A percentile compares a stretch with the other conserved stretches of the same genome.
Conservation (phyloP, 1,284 basidiomycete genomes). For the Heterobasidion parviporum region DNA sequence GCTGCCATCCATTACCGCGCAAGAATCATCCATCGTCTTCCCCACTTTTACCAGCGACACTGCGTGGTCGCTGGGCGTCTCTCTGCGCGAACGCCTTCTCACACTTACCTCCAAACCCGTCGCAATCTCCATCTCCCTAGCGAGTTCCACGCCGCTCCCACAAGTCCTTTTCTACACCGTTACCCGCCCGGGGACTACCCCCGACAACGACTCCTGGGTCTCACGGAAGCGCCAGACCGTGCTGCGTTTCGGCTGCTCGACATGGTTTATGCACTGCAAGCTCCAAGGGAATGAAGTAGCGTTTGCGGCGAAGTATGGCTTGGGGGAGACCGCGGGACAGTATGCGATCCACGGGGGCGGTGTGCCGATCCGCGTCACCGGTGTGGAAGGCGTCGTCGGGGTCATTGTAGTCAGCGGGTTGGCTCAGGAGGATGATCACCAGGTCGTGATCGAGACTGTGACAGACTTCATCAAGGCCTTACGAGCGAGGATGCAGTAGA, state of each 20-base stretch:
- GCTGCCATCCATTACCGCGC: not conserved
- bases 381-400: not conserved
- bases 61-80: slow-evolving; percentile 24
- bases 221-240: slow-evolving; percentile 27
- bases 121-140: slow-evolving; percentile 21
- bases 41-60: slow-evolving; percentile 17
- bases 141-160: slow-evolving; percentile 15
- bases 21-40: not conserved
- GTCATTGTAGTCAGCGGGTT: not conserved
- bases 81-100: slow-evolving; percentile 19
- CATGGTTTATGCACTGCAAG: slow-evolving; percentile 19
- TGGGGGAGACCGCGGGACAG: not conserved
- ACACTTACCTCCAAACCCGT: slow-evolving; percentile 13
- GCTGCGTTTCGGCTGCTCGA: slow-evolving; percentile 23
- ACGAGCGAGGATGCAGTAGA: not conserved
- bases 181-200: slow-evolving; percentile 19
- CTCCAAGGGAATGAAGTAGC: slow-evolving; percentile 12
- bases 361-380: not conserved
- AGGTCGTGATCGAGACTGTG: not conserved
- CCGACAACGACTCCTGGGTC: slow-evolving; percentile 27
- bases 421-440: not conserved
- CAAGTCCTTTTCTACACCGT: slow-evolving; percentile 20
- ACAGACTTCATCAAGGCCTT: not conserved
- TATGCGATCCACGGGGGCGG: not conserved
- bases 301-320: slow-evolving; percentile 17